A percentile compares a stretch with the other conserved stretches of the same genome.
Evolutionary conservation across 495 filamentous ascomycete species (phyloP).

Genomic region (Astrothelium subdiscretum): DNA sequence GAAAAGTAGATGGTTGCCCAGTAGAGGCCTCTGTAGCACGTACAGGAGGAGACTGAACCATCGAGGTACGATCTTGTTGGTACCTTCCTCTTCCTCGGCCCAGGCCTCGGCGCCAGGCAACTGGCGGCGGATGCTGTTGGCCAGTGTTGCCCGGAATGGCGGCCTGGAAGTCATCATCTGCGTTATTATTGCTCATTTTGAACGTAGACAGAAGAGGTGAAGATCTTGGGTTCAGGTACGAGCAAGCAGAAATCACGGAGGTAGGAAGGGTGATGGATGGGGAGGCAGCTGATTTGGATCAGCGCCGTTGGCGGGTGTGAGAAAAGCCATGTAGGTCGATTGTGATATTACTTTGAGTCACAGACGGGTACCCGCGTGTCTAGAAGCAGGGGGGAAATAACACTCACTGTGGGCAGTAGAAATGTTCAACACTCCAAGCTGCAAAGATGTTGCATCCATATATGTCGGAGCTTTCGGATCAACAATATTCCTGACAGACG

Average conservation of each 20-base stretch:
- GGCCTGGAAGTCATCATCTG: constrained; percentile 30
- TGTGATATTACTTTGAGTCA: not conserved
- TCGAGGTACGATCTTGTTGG: no score
- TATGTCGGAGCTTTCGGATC: no score
- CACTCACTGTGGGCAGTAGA: no score
- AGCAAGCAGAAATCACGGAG: not conserved
- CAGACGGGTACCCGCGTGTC: not conserved
- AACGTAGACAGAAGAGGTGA: not conserved
- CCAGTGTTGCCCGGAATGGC: constrained; percentile 33
- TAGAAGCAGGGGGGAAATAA: not conserved
- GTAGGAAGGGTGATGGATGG: not conserved
- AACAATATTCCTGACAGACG: no score
- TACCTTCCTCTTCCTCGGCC: not conserved
- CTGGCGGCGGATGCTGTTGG: not conserved
- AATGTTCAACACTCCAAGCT: no score
- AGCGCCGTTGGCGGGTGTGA: not conserved
- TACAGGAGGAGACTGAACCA: no score
- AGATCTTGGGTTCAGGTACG: not conserved
- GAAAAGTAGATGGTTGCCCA: not conserved
- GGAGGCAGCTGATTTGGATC: not conserved
- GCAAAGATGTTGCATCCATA: no score
- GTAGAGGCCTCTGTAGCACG: no score
- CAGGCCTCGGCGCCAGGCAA: not conserved
- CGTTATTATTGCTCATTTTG: not conserved
- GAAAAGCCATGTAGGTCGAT: not conserved